phyloP scores from a whole-genome alignment of 163 green algal genomes.

The Scenedesmus sp. region DNA sequence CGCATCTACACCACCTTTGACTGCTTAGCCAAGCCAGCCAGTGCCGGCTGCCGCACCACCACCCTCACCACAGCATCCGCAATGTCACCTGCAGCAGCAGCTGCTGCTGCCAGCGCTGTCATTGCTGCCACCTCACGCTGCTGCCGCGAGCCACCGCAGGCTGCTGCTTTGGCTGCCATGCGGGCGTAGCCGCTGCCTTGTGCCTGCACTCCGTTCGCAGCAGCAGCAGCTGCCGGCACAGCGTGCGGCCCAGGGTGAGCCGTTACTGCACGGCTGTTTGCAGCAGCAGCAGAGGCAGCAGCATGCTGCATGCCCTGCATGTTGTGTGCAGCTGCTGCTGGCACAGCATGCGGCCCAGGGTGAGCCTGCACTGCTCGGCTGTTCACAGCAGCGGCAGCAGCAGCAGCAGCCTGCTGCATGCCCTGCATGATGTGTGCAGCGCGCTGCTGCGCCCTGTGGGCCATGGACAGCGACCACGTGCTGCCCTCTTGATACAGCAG shows the following conservation, averaged over 20 bases:
- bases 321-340: background rate
- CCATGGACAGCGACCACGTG: background rate
- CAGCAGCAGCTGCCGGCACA: background rate
- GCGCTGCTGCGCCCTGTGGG: background rate
- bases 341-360: background rate
- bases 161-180: background rate
- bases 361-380: background rate
- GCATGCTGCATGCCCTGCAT: background rate
- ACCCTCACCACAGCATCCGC: background rate
- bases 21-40: background rate
- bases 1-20: background rate
- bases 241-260: background rate
- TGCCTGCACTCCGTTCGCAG: background rate
- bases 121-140: background rate
- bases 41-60: background rate
- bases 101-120: background rate
- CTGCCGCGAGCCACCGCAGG: background rate
- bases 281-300: background rate
- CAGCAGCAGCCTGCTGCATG: background rate
- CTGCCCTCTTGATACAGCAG: constrained; percentile 24
- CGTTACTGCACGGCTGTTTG: background rate
- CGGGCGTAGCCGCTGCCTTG: background rate
- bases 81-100: background rate
- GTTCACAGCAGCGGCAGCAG: background rate
- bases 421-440: constrained; percentile 1